phyloP scores from a whole-genome alignment of 495 filamentous ascomycete genomes.

The Hyaloscypha finlandica region DNA sequence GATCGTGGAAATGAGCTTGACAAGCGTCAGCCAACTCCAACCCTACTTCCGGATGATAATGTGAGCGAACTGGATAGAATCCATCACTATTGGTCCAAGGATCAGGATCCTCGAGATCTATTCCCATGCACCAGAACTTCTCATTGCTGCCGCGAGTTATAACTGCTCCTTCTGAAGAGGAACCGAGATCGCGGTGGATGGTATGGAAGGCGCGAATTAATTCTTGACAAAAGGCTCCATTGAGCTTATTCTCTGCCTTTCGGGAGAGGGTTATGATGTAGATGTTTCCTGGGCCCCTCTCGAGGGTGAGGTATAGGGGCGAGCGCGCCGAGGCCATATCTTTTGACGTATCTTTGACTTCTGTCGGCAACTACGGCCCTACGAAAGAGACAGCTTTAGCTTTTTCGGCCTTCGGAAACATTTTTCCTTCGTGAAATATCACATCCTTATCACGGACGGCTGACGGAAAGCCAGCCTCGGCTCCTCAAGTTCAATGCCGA shows the following conservation, averaged over 20 bases:
- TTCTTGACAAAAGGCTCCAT: not conserved
- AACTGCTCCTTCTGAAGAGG: not conserved
- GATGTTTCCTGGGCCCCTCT: not conserved
- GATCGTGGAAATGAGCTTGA: not conserved
- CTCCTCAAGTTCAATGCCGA: not conserved
- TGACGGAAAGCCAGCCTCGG: not conserved
- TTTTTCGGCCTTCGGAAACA: not conserved
- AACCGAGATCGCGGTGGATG: not conserved
- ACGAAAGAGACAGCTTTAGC: too few relatives aligned
- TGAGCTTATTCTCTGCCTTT: not conserved
- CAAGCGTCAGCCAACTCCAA: not conserved
- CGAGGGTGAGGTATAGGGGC: not conserved
- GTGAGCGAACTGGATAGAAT: not conserved
- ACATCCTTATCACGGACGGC: not conserved
- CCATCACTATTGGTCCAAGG: constrained; percentile 3
- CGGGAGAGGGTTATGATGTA: not conserved
- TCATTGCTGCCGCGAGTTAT: constrained; percentile 1
- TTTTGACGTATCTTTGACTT: too few relatives aligned
- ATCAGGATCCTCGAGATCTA: constrained; percentile 2
- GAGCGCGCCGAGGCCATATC: not conserved
- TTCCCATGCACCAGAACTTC: constrained; percentile 1
- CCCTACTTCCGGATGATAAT: too few relatives aligned
- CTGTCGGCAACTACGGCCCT: too few relatives aligned
- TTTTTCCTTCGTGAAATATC: not conserved
- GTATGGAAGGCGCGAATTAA: constrained; percentile 1